Evolutionary conservation across 2,329 filamentous ascomycete species (phyloP).

Genomic region (Ceratocystis variospora): DNA sequence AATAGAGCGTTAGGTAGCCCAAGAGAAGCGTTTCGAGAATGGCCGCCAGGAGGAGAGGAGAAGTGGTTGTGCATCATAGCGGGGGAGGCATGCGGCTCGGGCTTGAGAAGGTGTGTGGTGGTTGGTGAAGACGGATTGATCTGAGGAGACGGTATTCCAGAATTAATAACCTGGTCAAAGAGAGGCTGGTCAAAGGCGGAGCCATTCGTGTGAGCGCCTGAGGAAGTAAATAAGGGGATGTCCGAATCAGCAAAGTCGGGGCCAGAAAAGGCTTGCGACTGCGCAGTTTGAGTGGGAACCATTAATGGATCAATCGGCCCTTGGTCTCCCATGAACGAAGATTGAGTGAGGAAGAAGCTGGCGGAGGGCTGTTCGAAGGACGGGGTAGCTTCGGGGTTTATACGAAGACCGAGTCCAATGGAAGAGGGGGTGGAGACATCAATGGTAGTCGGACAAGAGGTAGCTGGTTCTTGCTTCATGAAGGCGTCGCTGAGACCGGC

Average conservation of each 20-base stretch:
- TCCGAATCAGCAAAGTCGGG: slow-evolving; percentile 38
- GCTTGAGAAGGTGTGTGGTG: slow-evolving; percentile 41
- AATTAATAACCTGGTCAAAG: slow-evolving; percentile 37
- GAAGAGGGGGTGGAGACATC: slow-evolving; percentile 35
- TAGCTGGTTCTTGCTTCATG: slow-evolving; percentile 43
- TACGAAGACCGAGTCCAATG: slow-evolving; percentile 43
- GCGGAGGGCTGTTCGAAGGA: slow-evolving; percentile 24
- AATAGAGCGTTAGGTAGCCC: slow-evolving; percentile 45
- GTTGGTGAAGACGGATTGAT: slow-evolving; percentile 40
- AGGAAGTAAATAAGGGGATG: slow-evolving; percentile 49
- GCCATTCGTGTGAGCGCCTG: slow-evolving; percentile 32
- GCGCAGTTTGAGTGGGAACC: slow-evolving; percentile 28
- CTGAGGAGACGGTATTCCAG: slow-evolving; percentile 42
- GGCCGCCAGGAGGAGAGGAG: slow-evolving; percentile 34
- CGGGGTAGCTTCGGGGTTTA: slow-evolving; percentile 31
- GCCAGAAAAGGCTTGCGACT: slow-evolving; percentile 28
- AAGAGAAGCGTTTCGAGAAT: slow-evolving; percentile 44
- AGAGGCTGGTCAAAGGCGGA: slow-evolving; percentile 49
- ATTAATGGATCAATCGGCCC: slow-evolving; percentile 29
- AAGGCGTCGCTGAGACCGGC: slow-evolving; percentile 43
- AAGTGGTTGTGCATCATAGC: slow-evolving; percentile 46
- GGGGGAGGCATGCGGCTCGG: slow-evolving; percentile 37
- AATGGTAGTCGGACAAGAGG: slow-evolving; percentile 39
- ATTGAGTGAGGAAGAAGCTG: slow-evolving; percentile 30
- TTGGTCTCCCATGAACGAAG: slow-evolving; percentile 33